Percentiles rank a stretch among this genome's conserved stretches.
These are phyloP conservation scores for Paraphoma sp. DNA, from an alignment of 2,329 filamentous ascomycete species.

Conservation along the genomic window DNA sequence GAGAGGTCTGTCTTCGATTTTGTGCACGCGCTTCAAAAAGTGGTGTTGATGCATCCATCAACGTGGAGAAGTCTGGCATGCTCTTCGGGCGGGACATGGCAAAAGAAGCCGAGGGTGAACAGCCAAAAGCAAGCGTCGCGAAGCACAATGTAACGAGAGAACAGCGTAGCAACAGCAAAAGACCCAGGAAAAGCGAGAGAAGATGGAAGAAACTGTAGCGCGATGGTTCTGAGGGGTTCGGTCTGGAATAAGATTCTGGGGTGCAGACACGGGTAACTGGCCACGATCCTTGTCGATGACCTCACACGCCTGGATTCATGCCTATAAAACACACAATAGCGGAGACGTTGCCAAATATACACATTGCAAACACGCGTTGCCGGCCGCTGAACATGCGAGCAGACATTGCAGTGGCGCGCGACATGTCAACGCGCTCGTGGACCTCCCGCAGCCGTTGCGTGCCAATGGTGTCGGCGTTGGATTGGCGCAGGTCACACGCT, in stretches of 20 bases:
- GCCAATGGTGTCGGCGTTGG: not conserved
- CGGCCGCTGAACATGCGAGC: not conserved
- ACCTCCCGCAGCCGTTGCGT: not conserved
- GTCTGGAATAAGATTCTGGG: conserved; percentile 21
- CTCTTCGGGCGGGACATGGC: conserved; percentile 41
- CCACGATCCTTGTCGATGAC: conserved; percentile 44
- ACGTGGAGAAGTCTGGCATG: conserved; percentile 42
- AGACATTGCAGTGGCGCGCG: not conserved
- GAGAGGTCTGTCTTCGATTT: conserved; percentile 26
- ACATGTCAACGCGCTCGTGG: not conserved
- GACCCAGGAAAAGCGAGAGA: conserved; percentile 1
- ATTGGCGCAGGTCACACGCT: conserved; percentile 2
- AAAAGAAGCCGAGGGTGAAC: not conserved
- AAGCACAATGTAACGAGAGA: not conserved
- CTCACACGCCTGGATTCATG: conserved; percentile 29
- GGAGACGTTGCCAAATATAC: conserved; percentile 1
- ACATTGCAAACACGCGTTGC: not conserved
- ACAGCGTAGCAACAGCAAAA: not conserved
- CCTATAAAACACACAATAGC: conserved; percentile 3
- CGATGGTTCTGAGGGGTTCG: conserved; percentile 5
- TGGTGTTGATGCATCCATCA: conserved; percentile 38
- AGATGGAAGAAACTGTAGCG: not conserved
- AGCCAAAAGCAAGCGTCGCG: not conserved
- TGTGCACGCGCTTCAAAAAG: conserved; percentile 31
- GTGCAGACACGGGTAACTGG: conserved; percentile 25